A percentile compares a stretch with the other conserved stretches of the same genome.
These are phyloP conservation scores for Barnettozyma siamensis DNA, from an alignment of 805 yeast genomes.

Conservation along the genomic window DNA sequence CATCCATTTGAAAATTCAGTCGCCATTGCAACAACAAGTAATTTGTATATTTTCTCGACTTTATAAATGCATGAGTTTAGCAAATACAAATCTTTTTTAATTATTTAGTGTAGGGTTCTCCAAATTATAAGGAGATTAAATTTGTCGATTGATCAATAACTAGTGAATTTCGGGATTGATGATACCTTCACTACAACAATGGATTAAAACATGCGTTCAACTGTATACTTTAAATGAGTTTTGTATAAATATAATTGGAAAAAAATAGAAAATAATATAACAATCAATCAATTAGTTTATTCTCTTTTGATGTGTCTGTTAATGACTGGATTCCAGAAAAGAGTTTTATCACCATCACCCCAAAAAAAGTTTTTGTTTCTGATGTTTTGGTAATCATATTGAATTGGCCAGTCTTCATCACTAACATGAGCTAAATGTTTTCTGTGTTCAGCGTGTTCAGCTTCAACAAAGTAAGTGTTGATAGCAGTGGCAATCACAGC, in stretches of 20 bases:
- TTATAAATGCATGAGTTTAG: constrained; percentile 38
- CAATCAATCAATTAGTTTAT: not conserved
- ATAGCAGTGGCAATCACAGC: constrained; percentile 69
- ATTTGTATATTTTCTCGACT: constrained; percentile 78
- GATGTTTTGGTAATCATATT: constrained; percentile 86
- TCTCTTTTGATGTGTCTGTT: constrained; percentile 68
- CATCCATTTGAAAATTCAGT: constrained; percentile 95
- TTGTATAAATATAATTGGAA: too few relatives aligned
- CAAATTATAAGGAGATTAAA: too few relatives aligned
- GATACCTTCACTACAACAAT: too few relatives aligned
- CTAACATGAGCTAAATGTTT: constrained; percentile 59
- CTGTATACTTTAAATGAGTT: too few relatives aligned
- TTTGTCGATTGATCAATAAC: too few relatives aligned
- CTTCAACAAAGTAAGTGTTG: constrained; percentile 77
- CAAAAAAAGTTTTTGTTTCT: constrained; percentile 89
- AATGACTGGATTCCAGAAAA: constrained; percentile 91
- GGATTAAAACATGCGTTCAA: too few relatives aligned
- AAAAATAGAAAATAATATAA: too few relatives aligned
- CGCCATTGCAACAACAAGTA: constrained; percentile 97
- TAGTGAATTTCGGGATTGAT: too few relatives aligned
- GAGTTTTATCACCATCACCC: constrained; percentile 98
- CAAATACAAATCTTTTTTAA: not conserved
- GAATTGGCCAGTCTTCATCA: constrained; percentile 90
- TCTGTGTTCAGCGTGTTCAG: constrained; percentile 88
- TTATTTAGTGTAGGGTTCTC: too few relatives aligned